Evolutionary conservation across 257 asterid species (phyloP).

Genomic region (Gentiana dahurica): DNA sequence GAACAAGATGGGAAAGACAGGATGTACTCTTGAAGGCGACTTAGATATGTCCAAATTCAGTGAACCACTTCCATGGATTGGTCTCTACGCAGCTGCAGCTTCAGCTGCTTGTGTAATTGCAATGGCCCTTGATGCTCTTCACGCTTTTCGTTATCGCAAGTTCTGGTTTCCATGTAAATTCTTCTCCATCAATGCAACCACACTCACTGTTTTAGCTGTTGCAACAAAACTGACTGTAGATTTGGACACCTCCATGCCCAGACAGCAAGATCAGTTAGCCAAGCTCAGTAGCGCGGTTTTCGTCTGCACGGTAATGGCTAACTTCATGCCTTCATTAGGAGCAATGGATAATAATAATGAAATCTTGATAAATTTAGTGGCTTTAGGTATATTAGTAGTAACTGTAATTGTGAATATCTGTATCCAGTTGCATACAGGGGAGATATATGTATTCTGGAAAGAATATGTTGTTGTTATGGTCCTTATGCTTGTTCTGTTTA

Average conservation of each 20-base stretch:
- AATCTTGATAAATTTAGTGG: constrained; percentile 53
- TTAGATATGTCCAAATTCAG: constrained; percentile 21
- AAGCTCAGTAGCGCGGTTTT: constrained; percentile 64
- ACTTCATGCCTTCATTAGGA: constrained; percentile 70
- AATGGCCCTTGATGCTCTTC: constrained; percentile 18
- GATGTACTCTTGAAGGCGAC: constrained; percentile 36
- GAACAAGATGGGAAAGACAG: constrained; percentile 29
- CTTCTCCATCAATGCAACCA: constrained; percentile 79
- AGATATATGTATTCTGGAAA: constrained; percentile 45
- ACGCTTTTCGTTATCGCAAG: constrained; percentile 8
- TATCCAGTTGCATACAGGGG: constrained; percentile 64
- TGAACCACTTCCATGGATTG: constrained; percentile 30
- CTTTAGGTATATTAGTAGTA: constrained; percentile 49
- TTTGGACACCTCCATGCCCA: constrained; percentile 74
- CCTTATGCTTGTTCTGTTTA: constrained; percentile 45
- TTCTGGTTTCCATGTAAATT: constrained; percentile 56
- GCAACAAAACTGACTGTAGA: constrained; percentile 75
- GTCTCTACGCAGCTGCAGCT: constrained; percentile 47
- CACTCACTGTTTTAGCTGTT: constrained; percentile 49
- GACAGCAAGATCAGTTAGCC: constrained; percentile 49
- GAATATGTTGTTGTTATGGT: constrained; percentile 38
- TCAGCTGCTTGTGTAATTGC: constrained; percentile 41
- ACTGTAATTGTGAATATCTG: constrained; percentile 56
- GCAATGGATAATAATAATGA: constrained; percentile 41
- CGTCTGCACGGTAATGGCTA: constrained; percentile 49